Percentiles rank a stretch among this genome's conserved stretches.
Evolutionary conservation across 108 stramenopile species (phyloP).

Genomic region (Conticribra guillardii): DNA sequence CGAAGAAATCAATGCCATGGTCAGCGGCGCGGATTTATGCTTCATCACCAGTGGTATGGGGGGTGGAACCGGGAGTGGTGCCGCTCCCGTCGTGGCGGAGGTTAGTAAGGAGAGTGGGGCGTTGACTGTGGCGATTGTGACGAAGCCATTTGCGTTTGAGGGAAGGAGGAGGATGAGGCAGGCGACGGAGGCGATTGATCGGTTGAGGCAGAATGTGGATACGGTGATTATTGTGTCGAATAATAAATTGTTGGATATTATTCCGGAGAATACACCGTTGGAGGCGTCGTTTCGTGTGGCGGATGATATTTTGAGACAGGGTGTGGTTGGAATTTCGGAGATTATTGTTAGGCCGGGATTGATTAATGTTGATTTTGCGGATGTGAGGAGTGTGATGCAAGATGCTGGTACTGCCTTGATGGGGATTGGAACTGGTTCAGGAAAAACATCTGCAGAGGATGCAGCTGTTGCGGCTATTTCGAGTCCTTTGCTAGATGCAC

Average conservation of each 20-base stretch:
- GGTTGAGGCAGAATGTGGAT: constrained; percentile 80
- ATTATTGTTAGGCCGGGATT: constrained; percentile 91
- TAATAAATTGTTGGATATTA: constrained; percentile 92
- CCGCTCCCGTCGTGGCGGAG: constrained; percentile 85
- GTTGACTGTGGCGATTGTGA: constrained; percentile 85
- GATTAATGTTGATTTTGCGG: constrained; percentile 95
- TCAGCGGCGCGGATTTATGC: constrained; percentile 84
- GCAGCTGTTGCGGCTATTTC: constrained; percentile 91
- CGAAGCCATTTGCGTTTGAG: constrained; percentile 94
- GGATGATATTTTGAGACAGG: constrained; percentile 92
- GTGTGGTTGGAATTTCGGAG: constrained; percentile 92
- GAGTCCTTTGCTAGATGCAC: constrained; percentile 86
- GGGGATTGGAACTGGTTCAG: constrained; percentile 88
- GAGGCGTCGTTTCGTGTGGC: constrained; percentile 90
- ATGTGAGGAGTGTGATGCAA: constrained; percentile 91
- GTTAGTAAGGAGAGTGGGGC: constrained; percentile 81
- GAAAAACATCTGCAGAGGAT: constrained; percentile 88
- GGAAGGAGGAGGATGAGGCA: constrained; percentile 87
- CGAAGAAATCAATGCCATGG: constrained; percentile 72
- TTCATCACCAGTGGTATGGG: constrained; percentile 92
- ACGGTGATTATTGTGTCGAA: constrained; percentile 94
- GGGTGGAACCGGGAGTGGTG: constrained; percentile 89
- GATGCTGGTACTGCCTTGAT: constrained; percentile 93
- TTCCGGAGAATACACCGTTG: constrained; percentile 90
- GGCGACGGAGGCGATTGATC: constrained; percentile 80